These are phyloP conservation scores for Candida railenensis DNA, from an alignment of 805 yeast species.

Conservation along the genomic window DNA sequence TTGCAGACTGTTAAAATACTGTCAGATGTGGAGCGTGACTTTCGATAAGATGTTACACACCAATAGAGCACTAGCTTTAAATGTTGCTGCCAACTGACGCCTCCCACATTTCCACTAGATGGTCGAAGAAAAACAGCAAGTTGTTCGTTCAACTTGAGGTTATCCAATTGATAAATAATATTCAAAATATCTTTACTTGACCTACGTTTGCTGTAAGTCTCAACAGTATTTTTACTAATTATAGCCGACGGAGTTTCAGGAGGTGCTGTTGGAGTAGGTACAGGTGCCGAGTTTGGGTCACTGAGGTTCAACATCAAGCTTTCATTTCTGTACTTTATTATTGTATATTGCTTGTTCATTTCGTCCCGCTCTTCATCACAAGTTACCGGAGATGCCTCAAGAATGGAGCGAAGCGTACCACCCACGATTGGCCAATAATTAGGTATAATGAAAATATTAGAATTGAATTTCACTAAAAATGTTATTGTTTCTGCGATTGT, in stretches of 20 bases:
- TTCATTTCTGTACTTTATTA: constrained; percentile 68
- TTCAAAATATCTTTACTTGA: constrained; percentile 27
- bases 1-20: constrained; percentile 40
- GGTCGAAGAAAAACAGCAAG: constrained; percentile 28
- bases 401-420: constrained; percentile 43
- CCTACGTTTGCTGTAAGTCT: constrained; percentile 7
- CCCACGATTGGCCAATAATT: constrained; percentile 58
- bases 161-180: constrained; percentile 38
- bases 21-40: constrained; percentile 27
- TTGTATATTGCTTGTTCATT: constrained; percentile 49
- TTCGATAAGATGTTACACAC: constrained; percentile 40
- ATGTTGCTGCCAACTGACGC: constrained; percentile 31
- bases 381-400: constrained; percentile 14
- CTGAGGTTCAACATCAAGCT: constrained; percentile 58
- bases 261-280: neutral
- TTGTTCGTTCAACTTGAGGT: constrained; percentile 26
- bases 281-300: constrained; percentile 9
- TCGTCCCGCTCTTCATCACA: constrained; percentile 27
- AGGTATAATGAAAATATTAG: constrained; percentile 65
- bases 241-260: neutral
- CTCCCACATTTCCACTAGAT: constrained; percentile 6
- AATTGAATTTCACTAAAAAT: constrained; percentile 47
- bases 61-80: constrained; percentile 37
- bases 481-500: constrained; percentile 29
- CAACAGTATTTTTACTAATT: neutral